Evolutionary conservation across 345 rosid genomes (phyloP).

Genomic region (Kandelia obovata): DNA sequence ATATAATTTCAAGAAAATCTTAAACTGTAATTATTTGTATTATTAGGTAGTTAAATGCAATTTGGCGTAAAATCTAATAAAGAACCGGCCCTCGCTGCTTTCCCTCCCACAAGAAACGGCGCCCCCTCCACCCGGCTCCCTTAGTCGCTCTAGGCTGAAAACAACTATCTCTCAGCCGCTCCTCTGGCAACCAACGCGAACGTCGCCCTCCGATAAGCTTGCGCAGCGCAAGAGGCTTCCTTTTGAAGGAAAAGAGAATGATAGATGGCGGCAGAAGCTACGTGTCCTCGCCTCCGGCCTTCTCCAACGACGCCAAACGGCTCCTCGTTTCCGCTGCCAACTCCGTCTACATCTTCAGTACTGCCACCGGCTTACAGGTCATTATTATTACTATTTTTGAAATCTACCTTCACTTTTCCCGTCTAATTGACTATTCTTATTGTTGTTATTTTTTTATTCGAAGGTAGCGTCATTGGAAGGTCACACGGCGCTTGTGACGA

Average conservation of each 20-base stretch:
- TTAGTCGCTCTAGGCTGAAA: too few relatives aligned
- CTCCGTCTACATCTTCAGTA: constrained; percentile 76
- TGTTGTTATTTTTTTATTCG: not conserved
- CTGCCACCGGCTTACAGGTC: constrained; percentile 81
- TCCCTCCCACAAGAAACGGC: too few relatives aligned
- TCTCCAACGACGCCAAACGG: constrained; percentile 89
- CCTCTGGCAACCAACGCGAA: too few relatives aligned
- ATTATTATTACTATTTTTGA: not conserved
- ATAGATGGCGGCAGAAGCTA: constrained; percentile 78
- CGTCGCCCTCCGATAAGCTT: too few relatives aligned
- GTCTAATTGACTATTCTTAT: not conserved
- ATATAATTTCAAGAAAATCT: too few relatives aligned
- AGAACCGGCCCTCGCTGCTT: too few relatives aligned
- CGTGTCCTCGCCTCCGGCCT: constrained; percentile 66
- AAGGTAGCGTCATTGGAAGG: constrained; percentile 75
- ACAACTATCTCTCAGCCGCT: too few relatives aligned
- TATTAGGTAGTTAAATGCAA: too few relatives aligned
- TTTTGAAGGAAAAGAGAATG: constrained; percentile 31
- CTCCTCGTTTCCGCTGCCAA: constrained; percentile 76
- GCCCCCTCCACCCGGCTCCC: too few relatives aligned
- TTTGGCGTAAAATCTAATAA: too few relatives aligned
- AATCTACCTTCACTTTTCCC: not conserved
- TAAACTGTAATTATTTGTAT: too few relatives aligned
- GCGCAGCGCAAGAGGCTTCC: not conserved
- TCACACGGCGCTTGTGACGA: constrained; percentile 69